Conservation (phyloP, 2,329 filamentous ascomycete species). For the Phaeomoniella chlamydospora region DNA sequence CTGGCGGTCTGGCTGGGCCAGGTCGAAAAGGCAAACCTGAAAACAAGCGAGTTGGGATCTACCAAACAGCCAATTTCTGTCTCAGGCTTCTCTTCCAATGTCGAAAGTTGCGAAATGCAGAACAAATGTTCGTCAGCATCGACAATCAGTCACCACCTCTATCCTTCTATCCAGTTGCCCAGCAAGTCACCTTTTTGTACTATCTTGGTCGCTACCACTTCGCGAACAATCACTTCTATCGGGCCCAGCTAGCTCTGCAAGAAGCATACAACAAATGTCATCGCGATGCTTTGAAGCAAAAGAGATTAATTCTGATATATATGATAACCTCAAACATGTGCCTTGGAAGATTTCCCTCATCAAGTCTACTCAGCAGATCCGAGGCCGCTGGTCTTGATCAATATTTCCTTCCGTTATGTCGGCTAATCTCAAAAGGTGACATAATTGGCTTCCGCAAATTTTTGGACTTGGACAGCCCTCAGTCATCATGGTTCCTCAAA, state of each 20-base stretch:
- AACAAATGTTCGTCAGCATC: constrained; percentile 82
- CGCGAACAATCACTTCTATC: constrained; percentile 67
- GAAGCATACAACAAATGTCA: constrained; percentile 68
- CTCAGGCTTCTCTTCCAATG: constrained; percentile 81
- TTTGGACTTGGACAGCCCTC: constrained; percentile 36
- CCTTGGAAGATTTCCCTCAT: constrained; percentile 67
- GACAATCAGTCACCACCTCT: constrained; percentile 70
- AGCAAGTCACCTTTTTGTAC: constrained; percentile 86
- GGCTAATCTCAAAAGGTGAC: constrained; percentile 59
- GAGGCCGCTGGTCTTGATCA: constrained; percentile 52
- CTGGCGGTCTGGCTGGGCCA: constrained; percentile 33
- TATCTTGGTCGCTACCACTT: constrained; percentile 87
- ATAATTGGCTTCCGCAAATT: constrained; percentile 59
- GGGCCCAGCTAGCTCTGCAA: constrained; percentile 61
- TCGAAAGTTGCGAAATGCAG: constrained; percentile 66
- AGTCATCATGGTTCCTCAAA: constrained; percentile 59
- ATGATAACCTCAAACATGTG: constrained; percentile 73
- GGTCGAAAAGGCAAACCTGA: constrained; percentile 48
- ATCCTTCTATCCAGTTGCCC: constrained; percentile 65
- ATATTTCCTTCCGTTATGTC: constrained; percentile 59
- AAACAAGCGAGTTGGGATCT: constrained; percentile 77
- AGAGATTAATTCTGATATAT: constrained; percentile 67
- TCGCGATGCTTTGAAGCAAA: constrained; percentile 45
- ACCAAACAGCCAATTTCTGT: constrained; percentile 82
- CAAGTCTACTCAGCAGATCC: constrained; percentile 49